A percentile compares a stretch with the other conserved stretches of the same genome.
phyloP scores from a whole-genome alignment of 495 filamentous ascomycete genomes.

The Trichoderma reesei region DNA sequence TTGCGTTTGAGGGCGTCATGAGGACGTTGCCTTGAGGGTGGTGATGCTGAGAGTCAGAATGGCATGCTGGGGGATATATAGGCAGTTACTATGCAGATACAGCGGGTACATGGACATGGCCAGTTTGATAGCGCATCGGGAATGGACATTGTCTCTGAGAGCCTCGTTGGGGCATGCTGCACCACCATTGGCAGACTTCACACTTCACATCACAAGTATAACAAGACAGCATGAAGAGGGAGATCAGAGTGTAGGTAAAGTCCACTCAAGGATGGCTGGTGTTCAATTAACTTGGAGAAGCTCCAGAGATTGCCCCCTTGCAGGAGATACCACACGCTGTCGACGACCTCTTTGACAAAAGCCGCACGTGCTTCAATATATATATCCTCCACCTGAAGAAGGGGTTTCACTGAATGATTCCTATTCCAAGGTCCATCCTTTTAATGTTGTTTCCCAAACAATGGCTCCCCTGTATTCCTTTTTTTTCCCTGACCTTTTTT shows the following conservation, averaged over 20 bases:
- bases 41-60: too few species aligned
- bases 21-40: constrained; percentile 47
- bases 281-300: not conserved
- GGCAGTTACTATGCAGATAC: not conserved
- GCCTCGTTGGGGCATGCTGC: too few species aligned
- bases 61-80: not conserved
- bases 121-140: not conserved
- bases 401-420: too few species aligned
- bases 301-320: not conserved
- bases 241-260: too few species aligned
- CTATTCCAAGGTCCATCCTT: not conserved
- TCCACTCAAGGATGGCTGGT: constrained; percentile 1
- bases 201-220: not conserved
- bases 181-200: too few species aligned
- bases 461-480: not conserved
- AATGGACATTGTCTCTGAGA: not conserved
- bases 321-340: not conserved
- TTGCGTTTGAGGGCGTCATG: constrained; percentile 92
- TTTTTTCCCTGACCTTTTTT: not conserved
- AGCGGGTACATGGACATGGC: not conserved
- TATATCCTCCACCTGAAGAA: not conserved
- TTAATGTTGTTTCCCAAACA: not conserved
- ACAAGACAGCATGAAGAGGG: too few species aligned
- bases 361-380: not conserved
- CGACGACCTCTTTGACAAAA: not conserved